phyloP scores from a whole-genome alignment of 2,329 filamentous ascomycete genomes.

The Lachnum nothofagi region DNA sequence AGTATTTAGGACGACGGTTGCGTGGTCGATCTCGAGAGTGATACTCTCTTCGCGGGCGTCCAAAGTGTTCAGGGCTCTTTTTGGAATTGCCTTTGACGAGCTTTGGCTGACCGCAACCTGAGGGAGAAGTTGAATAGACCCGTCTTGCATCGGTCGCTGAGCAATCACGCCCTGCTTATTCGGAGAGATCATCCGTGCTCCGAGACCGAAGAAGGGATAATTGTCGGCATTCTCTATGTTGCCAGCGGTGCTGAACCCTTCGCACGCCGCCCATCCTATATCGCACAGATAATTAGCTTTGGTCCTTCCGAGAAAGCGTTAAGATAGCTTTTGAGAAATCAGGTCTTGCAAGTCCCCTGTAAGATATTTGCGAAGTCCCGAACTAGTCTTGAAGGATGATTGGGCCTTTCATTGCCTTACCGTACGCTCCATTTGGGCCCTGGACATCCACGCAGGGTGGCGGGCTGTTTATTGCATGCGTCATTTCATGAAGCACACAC shows the following conservation, averaged over 20 bases:
- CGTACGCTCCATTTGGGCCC: neutral
- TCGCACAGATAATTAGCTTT: neutral
- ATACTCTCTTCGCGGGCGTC: no score
- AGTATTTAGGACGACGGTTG: neutral
- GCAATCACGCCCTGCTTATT: neutral
- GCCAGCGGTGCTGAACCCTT: neutral
- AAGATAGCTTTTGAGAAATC: neutral
- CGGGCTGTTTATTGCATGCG: neutral
- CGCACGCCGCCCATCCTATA: neutral
- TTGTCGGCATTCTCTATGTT: neutral
- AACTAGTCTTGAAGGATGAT: neutral
- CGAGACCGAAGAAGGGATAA: neutral
- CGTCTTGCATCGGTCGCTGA: neutral
- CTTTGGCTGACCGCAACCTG: no score
- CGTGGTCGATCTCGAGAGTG: neutral
- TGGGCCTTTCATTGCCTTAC: neutral
- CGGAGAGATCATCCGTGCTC: neutral
- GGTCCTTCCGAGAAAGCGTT: neutral
- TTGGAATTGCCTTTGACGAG: no score
- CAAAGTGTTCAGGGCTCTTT: no score
- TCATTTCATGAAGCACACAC: neutral
- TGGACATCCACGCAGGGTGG: neutral
- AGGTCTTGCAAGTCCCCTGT: neutral
- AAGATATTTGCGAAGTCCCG: neutral
- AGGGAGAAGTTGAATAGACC: neutral